A percentile compares a stretch with the other conserved stretches of the same genome.
phyloP scores from a whole-genome alignment of 2,329 filamentous ascomycete species.

The Colletotrichum filicis region DNA sequence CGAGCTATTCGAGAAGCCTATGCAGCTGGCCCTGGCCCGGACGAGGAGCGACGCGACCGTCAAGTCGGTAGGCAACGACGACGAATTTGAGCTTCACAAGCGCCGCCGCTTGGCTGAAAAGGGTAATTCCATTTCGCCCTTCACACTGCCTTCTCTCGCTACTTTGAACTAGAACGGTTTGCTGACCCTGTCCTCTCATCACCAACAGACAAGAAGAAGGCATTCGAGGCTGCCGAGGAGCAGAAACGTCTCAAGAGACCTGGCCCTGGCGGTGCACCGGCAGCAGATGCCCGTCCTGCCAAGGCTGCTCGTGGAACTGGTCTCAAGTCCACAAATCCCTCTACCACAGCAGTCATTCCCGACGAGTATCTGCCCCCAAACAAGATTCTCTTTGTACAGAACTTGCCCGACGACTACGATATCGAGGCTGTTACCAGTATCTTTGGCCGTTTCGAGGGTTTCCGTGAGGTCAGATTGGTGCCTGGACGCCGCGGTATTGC shows the following conservation, averaged over 20 bases:
- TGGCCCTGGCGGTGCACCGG: slow-evolving; percentile 51
- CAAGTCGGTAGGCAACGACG: slow-evolving; percentile 74
- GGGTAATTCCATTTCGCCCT: slow-evolving; percentile 62
- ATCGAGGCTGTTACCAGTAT: slow-evolving; percentile 82
- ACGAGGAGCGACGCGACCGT: slow-evolving; percentile 91
- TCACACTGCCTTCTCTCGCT: not conserved
- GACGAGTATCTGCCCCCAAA: slow-evolving; percentile 98
- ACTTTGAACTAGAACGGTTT: not conserved
- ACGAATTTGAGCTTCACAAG: slow-evolving; percentile 91
- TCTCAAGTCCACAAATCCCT: slow-evolving; percentile 79
- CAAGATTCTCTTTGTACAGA: slow-evolving; percentile 95
- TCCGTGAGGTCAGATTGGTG: slow-evolving; percentile 91
- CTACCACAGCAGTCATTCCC: slow-evolving; percentile 80
- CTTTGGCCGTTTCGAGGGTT: slow-evolving; percentile 91
- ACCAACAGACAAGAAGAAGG: slow-evolving; percentile 76
- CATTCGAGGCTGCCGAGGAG: slow-evolving; percentile 80
- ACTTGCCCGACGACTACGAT: slow-evolving; percentile 88
- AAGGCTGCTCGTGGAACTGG: slow-evolving; percentile 79
- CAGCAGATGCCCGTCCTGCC: slow-evolving; percentile 65
- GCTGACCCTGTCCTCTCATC: not conserved
- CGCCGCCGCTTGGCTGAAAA: slow-evolving; percentile 87
- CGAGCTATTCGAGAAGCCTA: slow-evolving; percentile 90
- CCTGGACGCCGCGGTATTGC: slow-evolving; percentile 89
- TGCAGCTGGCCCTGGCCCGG: slow-evolving; percentile 85
- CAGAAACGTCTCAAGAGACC: slow-evolving; percentile 80